phyloP scores from a whole-genome alignment of 2,329 filamentous ascomycete species.

The Claviceps citrina region DNA sequence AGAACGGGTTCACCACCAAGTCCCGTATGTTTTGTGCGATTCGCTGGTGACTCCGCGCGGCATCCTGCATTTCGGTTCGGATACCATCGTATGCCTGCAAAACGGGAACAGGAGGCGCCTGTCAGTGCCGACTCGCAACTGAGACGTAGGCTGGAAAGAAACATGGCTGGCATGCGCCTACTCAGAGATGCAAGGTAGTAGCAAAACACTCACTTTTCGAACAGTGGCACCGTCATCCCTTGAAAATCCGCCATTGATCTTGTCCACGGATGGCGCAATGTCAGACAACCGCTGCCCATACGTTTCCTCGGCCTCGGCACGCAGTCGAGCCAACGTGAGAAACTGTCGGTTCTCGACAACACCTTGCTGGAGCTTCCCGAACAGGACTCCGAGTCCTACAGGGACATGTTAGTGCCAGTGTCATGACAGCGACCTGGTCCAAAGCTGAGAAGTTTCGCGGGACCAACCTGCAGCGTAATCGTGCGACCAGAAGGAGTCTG shows the following conservation, averaged over 20 bases:
- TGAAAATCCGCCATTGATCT: slow-evolving; percentile 66
- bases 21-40: slow-evolving; percentile 94
- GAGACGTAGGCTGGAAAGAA: no score
- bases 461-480: slow-evolving; percentile 83
- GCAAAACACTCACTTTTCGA: slow-evolving; percentile 56
- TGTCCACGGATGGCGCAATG: slow-evolving; percentile 70
- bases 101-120: slow-evolving; percentile 1
- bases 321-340: slow-evolving; percentile 78
- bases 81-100: slow-evolving; percentile 81
- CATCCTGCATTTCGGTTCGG: slow-evolving; percentile 81
- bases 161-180: neutral
- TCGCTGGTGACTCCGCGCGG: slow-evolving; percentile 78
- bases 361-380: slow-evolving; percentile 91
- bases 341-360: slow-evolving; percentile 91
- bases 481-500: slow-evolving; percentile 92
- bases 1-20: slow-evolving; percentile 84
- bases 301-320: slow-evolving; percentile 84
- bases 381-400: slow-evolving; percentile 74
- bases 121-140: slow-evolving; percentile 8
- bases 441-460: neutral
- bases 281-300: slow-evolving; percentile 71
- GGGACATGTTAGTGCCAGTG: slow-evolving; percentile 8
- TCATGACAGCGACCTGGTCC: neutral
- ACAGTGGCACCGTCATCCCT: slow-evolving; percentile 92
- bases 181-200: neutral